Percentiles rank a stretch among this genome's conserved stretches.
phyloP scores from a whole-genome alignment of 2,329 filamentous ascomycete genomes.

The Penicillium sclerotiorum region DNA sequence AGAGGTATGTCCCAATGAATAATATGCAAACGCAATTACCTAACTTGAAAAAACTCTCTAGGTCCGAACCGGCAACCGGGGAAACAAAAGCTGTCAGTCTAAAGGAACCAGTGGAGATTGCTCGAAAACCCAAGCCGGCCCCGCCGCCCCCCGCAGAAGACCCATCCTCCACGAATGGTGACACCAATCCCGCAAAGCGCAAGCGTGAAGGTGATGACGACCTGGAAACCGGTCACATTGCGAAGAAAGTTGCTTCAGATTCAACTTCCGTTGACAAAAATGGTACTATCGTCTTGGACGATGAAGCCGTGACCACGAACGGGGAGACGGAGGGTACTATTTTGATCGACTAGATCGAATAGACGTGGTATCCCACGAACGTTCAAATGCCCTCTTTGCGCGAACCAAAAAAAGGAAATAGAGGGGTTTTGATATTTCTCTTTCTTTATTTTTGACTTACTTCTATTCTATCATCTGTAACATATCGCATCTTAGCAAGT shows the following conservation, averaged over 20 bases:
- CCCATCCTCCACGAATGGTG: constrained; percentile 23
- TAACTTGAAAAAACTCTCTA: constrained; percentile 20
- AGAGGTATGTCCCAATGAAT: constrained; percentile 28
- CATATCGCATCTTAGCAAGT: constrained; percentile 8
- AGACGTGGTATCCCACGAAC: background rate
- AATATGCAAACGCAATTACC: background rate
- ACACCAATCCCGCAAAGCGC: constrained; percentile 34
- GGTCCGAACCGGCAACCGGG: constrained; percentile 34
- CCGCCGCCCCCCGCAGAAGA: constrained; percentile 34
- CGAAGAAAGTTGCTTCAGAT: constrained; percentile 40
- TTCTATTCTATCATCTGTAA: constrained; percentile 9
- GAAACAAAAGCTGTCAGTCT: constrained; percentile 46
- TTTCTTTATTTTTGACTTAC: background rate
- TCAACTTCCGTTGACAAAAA: constrained; percentile 45
- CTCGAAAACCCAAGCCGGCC: constrained; percentile 47
- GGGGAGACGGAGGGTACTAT: constrained; percentile 61
- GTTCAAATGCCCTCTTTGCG: background rate
- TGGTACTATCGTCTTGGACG: constrained; percentile 52
- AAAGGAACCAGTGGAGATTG: constrained; percentile 48
- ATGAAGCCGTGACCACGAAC: constrained; percentile 21
- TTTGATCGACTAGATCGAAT: constrained; percentile 60
- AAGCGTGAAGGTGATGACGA: constrained; percentile 51
- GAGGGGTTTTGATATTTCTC: background rate
- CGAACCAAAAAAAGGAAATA: background rate
- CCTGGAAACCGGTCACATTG: constrained; percentile 38